A percentile compares a stretch with the other conserved stretches of the same genome.
Conservation (phyloP, 2,329 filamentous ascomycete genomes). For the Apiospora marii region DNA sequence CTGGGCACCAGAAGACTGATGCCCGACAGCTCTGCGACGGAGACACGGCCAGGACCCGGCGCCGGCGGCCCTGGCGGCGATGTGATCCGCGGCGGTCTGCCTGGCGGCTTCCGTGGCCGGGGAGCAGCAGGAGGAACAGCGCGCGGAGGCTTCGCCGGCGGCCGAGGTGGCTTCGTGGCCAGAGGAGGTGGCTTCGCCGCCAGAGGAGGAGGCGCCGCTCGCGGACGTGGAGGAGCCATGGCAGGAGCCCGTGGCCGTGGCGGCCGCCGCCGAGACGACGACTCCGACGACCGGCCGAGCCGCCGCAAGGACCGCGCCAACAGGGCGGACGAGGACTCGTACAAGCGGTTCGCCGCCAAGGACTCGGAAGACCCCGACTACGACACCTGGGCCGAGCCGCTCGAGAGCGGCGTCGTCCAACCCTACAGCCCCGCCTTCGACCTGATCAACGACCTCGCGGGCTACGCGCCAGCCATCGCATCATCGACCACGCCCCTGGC, state of each 20-base stretch:
- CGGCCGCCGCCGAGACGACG: constrained; percentile 24
- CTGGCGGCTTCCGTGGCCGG: constrained; percentile 32
- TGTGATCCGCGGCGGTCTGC: constrained; percentile 32
- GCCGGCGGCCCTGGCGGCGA: constrained; percentile 19
- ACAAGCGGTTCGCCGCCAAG: constrained; percentile 29
- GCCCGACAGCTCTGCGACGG: background rate
- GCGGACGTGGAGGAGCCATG: constrained; percentile 16
- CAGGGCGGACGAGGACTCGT: constrained; percentile 24
- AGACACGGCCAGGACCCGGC: constrained; percentile 11
- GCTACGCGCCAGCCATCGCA: constrained; percentile 49
- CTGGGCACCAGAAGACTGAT: constrained; percentile 25
- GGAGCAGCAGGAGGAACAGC: constrained; percentile 25
- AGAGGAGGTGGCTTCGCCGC: constrained; percentile 26
- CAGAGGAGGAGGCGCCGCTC: constrained; percentile 25
- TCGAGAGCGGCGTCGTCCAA: constrained; percentile 41
- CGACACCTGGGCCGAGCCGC: constrained; percentile 36
- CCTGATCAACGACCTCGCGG: constrained; percentile 43
- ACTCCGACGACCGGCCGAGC: constrained; percentile 24
- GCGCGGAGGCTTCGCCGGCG: constrained; percentile 24
- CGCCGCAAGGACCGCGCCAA: background rate
- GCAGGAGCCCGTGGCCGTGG: constrained; percentile 1
- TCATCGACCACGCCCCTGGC: constrained; percentile 40
- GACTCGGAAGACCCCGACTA: constrained; percentile 31
- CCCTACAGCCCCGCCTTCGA: constrained; percentile 44
- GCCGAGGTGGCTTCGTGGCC: constrained; percentile 24